Conservation (phyloP, 192 early-diverging fungal species). For the Haplosporangium gracile region DNA sequence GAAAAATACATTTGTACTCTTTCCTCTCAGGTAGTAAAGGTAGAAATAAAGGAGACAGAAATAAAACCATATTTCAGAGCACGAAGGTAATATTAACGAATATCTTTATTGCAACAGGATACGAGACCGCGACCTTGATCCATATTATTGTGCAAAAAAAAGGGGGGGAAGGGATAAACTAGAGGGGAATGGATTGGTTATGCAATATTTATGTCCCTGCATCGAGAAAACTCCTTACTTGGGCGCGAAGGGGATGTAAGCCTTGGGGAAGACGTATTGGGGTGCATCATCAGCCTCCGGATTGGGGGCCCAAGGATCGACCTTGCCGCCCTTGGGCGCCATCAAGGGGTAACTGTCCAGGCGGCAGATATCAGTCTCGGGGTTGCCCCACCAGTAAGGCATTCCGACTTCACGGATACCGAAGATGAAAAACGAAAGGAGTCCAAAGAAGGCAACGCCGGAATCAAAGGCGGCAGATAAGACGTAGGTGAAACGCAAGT, state of each 20-base stretch:
- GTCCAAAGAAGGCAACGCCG: slow-evolving; percentile 56
- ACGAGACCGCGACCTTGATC: too few relatives aligned
- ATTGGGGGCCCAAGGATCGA: neutral
- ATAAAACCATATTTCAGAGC: too few relatives aligned
- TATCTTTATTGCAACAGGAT: too few relatives aligned
- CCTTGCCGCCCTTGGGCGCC: neutral
- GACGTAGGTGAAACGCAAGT: slow-evolving; percentile 74
- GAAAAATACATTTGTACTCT: too few relatives aligned
- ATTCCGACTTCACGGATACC: neutral
- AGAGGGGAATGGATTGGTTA: too few relatives aligned
- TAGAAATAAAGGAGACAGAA: too few relatives aligned
- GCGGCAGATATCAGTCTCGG: neutral
- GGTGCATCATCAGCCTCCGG: neutral
- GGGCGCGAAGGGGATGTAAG: neutral
- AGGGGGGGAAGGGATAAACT: too few relatives aligned
- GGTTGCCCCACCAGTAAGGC: neutral
- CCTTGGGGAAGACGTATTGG: neutral
- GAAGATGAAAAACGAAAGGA: slow-evolving; percentile 44
- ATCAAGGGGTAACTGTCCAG: slow-evolving; percentile 8
- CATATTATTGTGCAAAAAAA: too few relatives aligned
- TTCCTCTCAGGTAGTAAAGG: too few relatives aligned
- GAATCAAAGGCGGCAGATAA: slow-evolving; percentile 70
- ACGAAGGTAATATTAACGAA: too few relatives aligned
- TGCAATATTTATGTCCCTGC: too few relatives aligned
- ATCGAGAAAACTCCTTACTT: too few relatives aligned